A percentile compares a stretch with the other conserved stretches of the same genome.
Evolutionary conservation across 768 basidiomycete genomes (phyloP).

Genomic region (Neoboletus brunneissimus): DNA sequence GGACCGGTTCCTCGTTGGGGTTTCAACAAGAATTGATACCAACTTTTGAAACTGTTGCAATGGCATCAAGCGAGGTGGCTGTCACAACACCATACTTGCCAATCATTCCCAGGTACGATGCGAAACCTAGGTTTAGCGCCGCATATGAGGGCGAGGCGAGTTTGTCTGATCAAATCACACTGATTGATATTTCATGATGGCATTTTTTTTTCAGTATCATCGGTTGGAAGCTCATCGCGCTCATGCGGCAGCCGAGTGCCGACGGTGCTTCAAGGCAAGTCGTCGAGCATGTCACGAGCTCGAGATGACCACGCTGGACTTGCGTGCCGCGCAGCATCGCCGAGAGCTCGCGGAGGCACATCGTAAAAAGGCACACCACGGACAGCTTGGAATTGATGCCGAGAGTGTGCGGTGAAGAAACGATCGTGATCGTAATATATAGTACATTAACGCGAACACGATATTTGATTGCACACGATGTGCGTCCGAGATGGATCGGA

Average conservation of each 20-base stretch:
- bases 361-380: slow-evolving; percentile 58
- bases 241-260: slow-evolving; percentile 39
- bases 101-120: slow-evolving; percentile 29
- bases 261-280: slow-evolving; percentile 37
- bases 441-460: slow-evolving; percentile 34
- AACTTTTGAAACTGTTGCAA: slow-evolving; percentile 12
- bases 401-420: slow-evolving; percentile 21
- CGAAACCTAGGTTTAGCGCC: slow-evolving; percentile 28
- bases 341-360: slow-evolving; percentile 57
- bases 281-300: slow-evolving; percentile 60
- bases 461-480: slow-evolving; percentile 68
- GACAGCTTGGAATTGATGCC: slow-evolving; percentile 59
- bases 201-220: slow-evolving; percentile 20
- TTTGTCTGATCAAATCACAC: not conserved
- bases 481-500: slow-evolving; percentile 63
- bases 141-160: slow-evolving; percentile 28
- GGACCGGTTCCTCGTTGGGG: slow-evolving; percentile 17
- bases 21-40: slow-evolving; percentile 2
- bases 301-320: slow-evolving; percentile 56
- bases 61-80: slow-evolving; percentile 13
- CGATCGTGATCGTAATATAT: slow-evolving; percentile 27
- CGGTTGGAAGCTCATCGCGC: slow-evolving; percentile 40
- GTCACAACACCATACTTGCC: slow-evolving; percentile 34
- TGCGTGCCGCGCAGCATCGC: slow-evolving; percentile 55
- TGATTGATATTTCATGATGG: slow-evolving; percentile 6